Conservation (phyloP, 2,329 filamentous ascomycete genomes). For the Aspergillus uvarum region DNA sequence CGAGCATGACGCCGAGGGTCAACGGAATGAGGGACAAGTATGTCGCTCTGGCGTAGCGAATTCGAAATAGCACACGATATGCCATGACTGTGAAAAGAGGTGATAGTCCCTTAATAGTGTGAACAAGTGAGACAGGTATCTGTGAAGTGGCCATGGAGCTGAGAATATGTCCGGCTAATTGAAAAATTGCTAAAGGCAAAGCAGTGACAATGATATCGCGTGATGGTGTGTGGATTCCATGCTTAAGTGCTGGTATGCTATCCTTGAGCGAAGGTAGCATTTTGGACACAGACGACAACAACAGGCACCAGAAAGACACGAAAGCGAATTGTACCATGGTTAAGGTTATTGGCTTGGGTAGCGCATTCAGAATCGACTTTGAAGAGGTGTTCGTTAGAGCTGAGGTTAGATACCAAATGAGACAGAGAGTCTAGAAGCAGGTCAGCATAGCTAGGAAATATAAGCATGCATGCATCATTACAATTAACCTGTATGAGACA, state of each 20-base stretch:
- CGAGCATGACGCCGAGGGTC: conserved; percentile 91
- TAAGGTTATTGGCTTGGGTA: conserved; percentile 85
- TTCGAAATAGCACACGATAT: conserved; percentile 84
- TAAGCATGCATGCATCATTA: conserved; percentile 49
- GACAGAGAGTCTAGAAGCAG: conserved; percentile 69
- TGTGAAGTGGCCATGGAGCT: conserved; percentile 91
- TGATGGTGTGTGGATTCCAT: conserved; percentile 79
- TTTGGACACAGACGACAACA: conserved; percentile 73
- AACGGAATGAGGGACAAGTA: conserved; percentile 89
- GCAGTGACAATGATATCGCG: conserved; percentile 81
- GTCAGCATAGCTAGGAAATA: conserved; percentile 14
- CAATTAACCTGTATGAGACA: conserved; percentile 82
- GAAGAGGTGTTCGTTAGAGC: conserved; percentile 97
- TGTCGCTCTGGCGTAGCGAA: conserved; percentile 81
- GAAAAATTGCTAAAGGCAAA: conserved; percentile 87
- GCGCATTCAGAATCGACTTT: conserved; percentile 90
- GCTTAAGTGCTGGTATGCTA: conserved; percentile 73
- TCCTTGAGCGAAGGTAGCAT: conserved; percentile 69
- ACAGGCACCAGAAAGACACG: conserved; percentile 81
- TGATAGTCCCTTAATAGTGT: conserved; percentile 97
- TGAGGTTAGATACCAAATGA: conserved; percentile 92
- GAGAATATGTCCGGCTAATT: conserved; percentile 88
- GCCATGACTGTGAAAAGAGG: conserved; percentile 93
- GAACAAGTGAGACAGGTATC: conserved; percentile 94
- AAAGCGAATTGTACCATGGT: conserved; percentile 93